A percentile compares a stretch with the other conserved stretches of the same genome.
These are phyloP conservation scores for Pyricularia sp. DNA, from an alignment of 2,329 filamentous ascomycete genomes.

Conservation along the genomic window DNA sequence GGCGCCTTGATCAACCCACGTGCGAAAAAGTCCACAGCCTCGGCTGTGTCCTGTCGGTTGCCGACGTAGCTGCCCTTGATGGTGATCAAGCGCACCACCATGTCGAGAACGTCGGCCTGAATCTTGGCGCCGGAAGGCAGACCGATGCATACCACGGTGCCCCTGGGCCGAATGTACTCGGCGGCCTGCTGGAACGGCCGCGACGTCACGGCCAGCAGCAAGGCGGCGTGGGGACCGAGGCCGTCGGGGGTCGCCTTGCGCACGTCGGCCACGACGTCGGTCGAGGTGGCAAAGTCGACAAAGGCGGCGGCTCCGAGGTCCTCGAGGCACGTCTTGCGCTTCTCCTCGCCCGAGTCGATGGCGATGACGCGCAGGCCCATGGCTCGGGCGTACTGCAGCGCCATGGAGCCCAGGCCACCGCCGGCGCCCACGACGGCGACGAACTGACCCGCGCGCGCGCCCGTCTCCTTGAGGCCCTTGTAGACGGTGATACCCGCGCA, in stretches of 20 bases:
- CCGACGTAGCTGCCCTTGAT: slow-evolving; percentile 93
- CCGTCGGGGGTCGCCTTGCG: slow-evolving; percentile 69
- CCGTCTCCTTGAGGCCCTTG: slow-evolving; percentile 62
- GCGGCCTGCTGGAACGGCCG: slow-evolving; percentile 93
- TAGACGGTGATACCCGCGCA: slow-evolving; percentile 67
- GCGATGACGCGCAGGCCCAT: slow-evolving; percentile 75
- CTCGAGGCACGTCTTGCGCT: slow-evolving; percentile 48
- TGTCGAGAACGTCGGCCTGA: slow-evolving; percentile 76
- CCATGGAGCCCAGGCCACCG: slow-evolving; percentile 57
- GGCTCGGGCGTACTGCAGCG: slow-evolving; percentile 77
- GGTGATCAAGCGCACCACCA: slow-evolving; percentile 76
- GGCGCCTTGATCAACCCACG: slow-evolving; percentile 76
- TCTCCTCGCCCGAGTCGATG: slow-evolving; percentile 75
- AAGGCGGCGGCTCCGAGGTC: slow-evolving; percentile 57
- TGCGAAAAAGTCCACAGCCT: slow-evolving; percentile 82
- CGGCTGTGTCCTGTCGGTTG: slow-evolving; percentile 74
- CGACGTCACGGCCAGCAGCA: slow-evolving; percentile 77
- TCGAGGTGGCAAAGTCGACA: slow-evolving; percentile 66
- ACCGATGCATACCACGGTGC: slow-evolving; percentile 78
- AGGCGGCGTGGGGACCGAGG: slow-evolving; percentile 73
- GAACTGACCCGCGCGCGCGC: slow-evolving; percentile 50
- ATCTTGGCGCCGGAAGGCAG: slow-evolving; percentile 70
- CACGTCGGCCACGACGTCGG: slow-evolving; percentile 73
- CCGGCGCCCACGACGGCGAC: slow-evolving; percentile 65
- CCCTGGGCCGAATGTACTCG: slow-evolving; percentile 71